A percentile compares a stretch with the other conserved stretches of the same genome.
Evolutionary conservation across 2,329 filamentous ascomycete genomes (phyloP).

Genomic region (Sclerotinia subarctica): DNA sequence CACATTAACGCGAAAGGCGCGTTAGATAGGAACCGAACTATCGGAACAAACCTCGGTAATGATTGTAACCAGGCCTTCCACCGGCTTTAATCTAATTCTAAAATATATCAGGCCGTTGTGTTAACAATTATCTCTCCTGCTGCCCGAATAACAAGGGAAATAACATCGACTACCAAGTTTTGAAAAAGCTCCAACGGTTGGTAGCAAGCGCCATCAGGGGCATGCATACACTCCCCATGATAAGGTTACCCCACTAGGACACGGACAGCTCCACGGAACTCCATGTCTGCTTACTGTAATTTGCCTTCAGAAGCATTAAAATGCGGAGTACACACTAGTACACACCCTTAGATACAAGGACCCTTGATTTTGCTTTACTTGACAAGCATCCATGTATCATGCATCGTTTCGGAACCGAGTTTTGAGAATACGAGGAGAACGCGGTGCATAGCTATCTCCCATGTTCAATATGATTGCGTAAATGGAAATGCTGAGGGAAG

Average conservation of each 20-base stretch:
- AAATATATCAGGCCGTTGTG: neutral
- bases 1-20: neutral
- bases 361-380: too few species aligned
- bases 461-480: too few species aligned
- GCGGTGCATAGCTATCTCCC: too few species aligned
- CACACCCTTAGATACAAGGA: neutral
- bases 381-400: too few species aligned
- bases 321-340: neutral
- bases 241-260: neutral
- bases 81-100: neutral
- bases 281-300: too few species aligned
- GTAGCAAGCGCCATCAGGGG: neutral
- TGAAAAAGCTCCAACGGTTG: neutral
- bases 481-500: too few species aligned
- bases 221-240: neutral
- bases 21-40: neutral
- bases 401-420: too few species aligned
- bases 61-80: neutral
- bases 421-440: too few species aligned
- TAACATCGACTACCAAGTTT: neutral
- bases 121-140: neutral
- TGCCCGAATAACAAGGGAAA: neutral
- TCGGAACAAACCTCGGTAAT: neutral
- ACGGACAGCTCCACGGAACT: neutral
- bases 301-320: neutral